Evolutionary conservation across 2,329 filamentous ascomycete species (phyloP).

Genomic region (Geoglossum cookeanum): DNA sequence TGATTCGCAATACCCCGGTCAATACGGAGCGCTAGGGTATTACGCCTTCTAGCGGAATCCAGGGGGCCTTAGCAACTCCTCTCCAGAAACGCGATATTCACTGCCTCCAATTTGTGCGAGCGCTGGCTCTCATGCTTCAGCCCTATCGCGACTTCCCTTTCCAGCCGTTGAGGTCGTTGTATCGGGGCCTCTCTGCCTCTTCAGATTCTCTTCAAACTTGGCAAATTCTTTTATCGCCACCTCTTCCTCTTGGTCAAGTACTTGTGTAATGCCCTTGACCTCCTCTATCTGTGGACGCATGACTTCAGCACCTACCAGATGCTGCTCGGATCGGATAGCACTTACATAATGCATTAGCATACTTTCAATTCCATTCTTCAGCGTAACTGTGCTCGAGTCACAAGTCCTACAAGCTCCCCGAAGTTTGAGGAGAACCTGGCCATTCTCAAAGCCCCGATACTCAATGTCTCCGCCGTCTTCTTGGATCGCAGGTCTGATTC

Average conservation of each 20-base stretch:
- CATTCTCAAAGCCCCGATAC: conserved; percentile 73
- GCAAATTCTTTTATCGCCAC: conserved; percentile 74
- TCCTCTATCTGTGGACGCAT: conserved; percentile 58
- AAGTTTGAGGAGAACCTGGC: conserved; percentile 70
- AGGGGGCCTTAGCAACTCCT: no score
- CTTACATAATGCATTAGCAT: conserved; percentile 94
- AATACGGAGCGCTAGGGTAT: background rate
- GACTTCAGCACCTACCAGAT: background rate
- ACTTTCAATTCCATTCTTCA: conserved; percentile 95
- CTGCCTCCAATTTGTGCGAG: no score
- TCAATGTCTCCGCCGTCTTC: conserved; percentile 97
- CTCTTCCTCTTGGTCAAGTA: conserved; percentile 82
- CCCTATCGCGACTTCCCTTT: conserved; percentile 34
- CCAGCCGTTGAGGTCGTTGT: conserved; percentile 30
- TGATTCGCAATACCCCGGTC: no score
- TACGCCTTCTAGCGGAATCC: background rate
- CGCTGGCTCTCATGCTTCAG: conserved; percentile 13
- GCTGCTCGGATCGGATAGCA: conserved; percentile 12
- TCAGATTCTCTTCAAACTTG: conserved; percentile 78
- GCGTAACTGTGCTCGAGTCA: conserved; percentile 86
- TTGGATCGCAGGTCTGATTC: conserved; percentile 88
- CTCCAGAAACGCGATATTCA: background rate
- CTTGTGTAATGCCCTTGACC: conserved; percentile 79
- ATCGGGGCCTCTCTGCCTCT: conserved; percentile 35
- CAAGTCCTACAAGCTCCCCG: conserved; percentile 88